Conservation (phyloP, 139 green algal genomes). For the Trebouxia sp. region DNA sequence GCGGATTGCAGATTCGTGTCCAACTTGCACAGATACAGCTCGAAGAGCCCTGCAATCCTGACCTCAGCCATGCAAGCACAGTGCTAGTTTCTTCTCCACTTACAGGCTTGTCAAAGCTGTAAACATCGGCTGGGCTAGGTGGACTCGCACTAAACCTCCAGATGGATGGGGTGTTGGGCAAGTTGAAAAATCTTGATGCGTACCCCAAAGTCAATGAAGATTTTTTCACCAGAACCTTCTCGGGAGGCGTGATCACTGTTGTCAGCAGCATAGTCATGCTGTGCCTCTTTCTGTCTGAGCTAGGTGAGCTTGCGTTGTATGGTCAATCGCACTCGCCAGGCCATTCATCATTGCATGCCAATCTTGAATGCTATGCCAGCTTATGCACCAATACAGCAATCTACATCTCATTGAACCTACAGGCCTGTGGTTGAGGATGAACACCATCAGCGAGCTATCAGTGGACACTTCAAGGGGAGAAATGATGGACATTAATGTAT, state of each 20-base stretch:
- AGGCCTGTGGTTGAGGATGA: conserved; percentile 78
- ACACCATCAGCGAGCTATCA: conserved; percentile 76
- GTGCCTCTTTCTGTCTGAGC: conserved; percentile 90
- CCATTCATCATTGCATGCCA: neutral
- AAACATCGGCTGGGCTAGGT: neutral
- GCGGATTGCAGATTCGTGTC: too few relatives aligned
- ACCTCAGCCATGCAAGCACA: too few relatives aligned
- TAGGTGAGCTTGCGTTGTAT: conserved; percentile 62
- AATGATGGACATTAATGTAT: conserved; percentile 87
- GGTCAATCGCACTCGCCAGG: neutral
- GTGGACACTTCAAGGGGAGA: conserved; percentile 90
- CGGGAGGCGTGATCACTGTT: conserved; percentile 94
- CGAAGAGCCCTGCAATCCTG: too few relatives aligned
- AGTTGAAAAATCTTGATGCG: conserved; percentile 36
- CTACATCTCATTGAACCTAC: neutral
- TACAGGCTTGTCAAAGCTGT: too few relatives aligned
- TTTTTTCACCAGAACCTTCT: conserved; percentile 88
- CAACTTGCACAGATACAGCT: too few relatives aligned
- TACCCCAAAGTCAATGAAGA: conserved; percentile 70
- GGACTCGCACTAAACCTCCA: neutral
- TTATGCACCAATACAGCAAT: neutral
- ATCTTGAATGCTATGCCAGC: neutral
- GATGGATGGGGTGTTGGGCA: conserved; percentile 28
- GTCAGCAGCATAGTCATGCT: conserved; percentile 85
- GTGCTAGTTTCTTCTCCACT: too few relatives aligned